Evolutionary conservation across 2,329 filamentous ascomycete genomes (phyloP).

Genomic region (Parafenestella ontariensis): DNA sequence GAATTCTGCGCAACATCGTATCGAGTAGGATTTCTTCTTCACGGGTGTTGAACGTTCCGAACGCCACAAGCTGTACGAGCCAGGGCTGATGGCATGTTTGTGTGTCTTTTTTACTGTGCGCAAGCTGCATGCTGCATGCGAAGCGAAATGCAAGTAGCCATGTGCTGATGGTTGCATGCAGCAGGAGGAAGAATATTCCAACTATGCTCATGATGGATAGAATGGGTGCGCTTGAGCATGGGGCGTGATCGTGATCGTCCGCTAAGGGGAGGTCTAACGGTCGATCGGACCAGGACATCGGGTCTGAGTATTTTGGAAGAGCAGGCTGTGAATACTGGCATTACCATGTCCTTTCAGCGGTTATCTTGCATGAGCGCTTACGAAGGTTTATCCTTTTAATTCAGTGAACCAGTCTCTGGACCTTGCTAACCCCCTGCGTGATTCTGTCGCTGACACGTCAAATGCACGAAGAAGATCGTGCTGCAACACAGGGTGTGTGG

Average conservation of each 20-base stretch:
- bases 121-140: not conserved
- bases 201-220: too few species aligned
- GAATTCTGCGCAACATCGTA: not conserved
- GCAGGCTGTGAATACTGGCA: too few species aligned
- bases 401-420: too few species aligned
- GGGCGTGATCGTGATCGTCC: conserved; percentile 20
- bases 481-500: conserved; percentile 40
- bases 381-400: not conserved
- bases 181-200: not conserved
- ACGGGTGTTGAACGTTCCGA: conserved; percentile 2
- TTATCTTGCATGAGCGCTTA: not conserved
- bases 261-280: conserved; percentile 13
- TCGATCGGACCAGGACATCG: conserved; percentile 20
- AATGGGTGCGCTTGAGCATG: not conserved
- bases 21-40: not conserved
- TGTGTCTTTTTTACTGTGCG: not conserved
- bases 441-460: conserved; percentile 24
- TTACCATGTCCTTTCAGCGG: too few species aligned
- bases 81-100: not conserved
- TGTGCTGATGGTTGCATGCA: not conserved
- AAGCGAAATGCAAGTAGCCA: not conserved
- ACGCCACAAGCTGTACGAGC: not conserved
- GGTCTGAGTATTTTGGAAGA: conserved; percentile 4
- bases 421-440: too few species aligned
- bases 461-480: conserved; percentile 18